Evolutionary conservation across 768 basidiomycete species (phyloP), one percentile per base, ranked within the genome.

Genomic region (Leccinum boreale): DNA sequence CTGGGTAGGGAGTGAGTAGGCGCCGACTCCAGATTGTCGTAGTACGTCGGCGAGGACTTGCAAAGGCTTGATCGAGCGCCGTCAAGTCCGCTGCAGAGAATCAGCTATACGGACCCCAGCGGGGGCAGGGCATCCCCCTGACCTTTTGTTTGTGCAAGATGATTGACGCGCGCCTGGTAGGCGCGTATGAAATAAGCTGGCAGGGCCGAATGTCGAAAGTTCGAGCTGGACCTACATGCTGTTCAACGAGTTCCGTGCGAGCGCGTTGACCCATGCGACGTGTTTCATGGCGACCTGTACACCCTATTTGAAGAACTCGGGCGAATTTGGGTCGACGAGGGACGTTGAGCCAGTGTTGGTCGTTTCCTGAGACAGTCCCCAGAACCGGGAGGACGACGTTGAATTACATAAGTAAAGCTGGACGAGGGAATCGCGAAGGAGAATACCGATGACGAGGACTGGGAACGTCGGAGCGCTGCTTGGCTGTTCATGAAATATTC

Each of bases 261-360:
- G 70, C 2, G 68, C 68, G 59, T 83, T 81, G 1, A 87, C 69
- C 7, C 79, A 69, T 2, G 76, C 59, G 28, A 85, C 75, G n/a
- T 83, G 79, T 39, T 80, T 77, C 54, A 79, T 76, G 0, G 78
- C 74, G 15, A 79, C 53, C 36, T 77, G 77, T 1, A 85, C 59
- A 65, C 84, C 85, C 51, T 82, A 80, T 59, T 83, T 84, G 75
- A 89, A 85, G n/a, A 77, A 54, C 21, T 81, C 83, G 15, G 83
- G 80, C 21, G 85, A 83, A 58, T 82, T 87, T 17, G 79, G 80
- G 58, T 87, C 86, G 5, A 56, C 58, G 50, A 73, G 68, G 33
- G 33, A 15, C 1, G 64, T 59, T 6, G 60, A 56, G 2, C 55
- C 21, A 2, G 56, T 52, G 15, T 47, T 36, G 7, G 55, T 58